Evolutionary conservation across 106 monocot genomes (phyloP).

Genomic region (Agapanthus africanus): DNA sequence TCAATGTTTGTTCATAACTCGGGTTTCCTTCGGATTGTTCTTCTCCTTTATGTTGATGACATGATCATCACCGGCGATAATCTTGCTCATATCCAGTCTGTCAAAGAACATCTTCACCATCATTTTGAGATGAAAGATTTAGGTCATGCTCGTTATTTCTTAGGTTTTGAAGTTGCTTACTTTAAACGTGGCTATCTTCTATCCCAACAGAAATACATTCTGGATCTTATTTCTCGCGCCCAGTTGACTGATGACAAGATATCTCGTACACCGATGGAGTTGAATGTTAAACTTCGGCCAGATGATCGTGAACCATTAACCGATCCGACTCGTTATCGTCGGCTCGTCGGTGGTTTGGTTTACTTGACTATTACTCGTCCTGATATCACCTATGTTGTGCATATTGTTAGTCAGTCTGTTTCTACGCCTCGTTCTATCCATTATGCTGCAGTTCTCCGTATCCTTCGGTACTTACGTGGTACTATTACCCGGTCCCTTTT

Average conservation of each 20-base stretch:
- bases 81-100: background rate
- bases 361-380: background rate
- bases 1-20: no score
- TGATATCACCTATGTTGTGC: background rate
- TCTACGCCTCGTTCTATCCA: background rate
- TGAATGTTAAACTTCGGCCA: background rate
- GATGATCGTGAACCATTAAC: background rate
- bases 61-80: background rate
- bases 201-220: no score
- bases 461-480: background rate
- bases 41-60: background rate
- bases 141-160: background rate
- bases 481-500: background rate
- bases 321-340: background rate
- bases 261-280: background rate
- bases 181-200: background rate
- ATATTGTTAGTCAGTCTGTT: background rate
- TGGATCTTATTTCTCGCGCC: background rate
- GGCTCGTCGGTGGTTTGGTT: background rate
- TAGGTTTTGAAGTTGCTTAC: background rate
- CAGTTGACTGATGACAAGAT: background rate
- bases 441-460: background rate
- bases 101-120: background rate
- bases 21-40: no score
- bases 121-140: background rate